These are phyloP conservation scores for Ananas comosus DNA, from an alignment of 176 grass and related monocot species.

Conservation along the genomic window DNA sequence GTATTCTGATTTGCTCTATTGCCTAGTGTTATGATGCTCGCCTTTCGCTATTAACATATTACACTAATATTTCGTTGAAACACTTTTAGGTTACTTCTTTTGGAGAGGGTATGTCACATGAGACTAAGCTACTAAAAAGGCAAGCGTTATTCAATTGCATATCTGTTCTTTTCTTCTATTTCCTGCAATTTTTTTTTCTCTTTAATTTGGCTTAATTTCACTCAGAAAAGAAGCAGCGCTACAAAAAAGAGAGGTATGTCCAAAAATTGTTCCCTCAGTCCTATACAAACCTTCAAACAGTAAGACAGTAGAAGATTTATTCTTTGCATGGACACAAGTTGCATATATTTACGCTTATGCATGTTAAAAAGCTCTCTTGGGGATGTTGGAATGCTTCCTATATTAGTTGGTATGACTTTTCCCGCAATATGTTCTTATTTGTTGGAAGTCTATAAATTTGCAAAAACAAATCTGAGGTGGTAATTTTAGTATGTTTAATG, in stretches of 20 bases:
- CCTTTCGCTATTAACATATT: background rate
- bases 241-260: conserved; percentile 59
- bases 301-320: too few species aligned
- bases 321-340: too few species aligned
- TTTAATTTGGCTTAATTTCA: conserved; percentile 30
- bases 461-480: too few species aligned
- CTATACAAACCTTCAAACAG: background rate
- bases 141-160: conserved; percentile 17
- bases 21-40: background rate
- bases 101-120: conserved; percentile 37
- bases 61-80: background rate
- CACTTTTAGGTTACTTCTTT: conserved; percentile 43
- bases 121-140: conserved; percentile 47
- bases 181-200: conserved; percentile 15
- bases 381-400: too few species aligned
- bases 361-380: too few species aligned
- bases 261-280: conserved; percentile 15
- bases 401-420: too few species aligned
- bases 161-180: conserved; percentile 9
- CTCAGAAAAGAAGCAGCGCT: conserved; percentile 60
- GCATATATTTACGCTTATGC: too few species aligned
- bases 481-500: too few species aligned
- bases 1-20: background rate
- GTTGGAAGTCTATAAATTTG: too few species aligned
- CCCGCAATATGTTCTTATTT: too few species aligned